A percentile compares a stretch with the other conserved stretches of the same genome.
Conservation (phyloP, 1,284 basidiomycete genomes). For the Pseudozyma flocculosa region DNA sequence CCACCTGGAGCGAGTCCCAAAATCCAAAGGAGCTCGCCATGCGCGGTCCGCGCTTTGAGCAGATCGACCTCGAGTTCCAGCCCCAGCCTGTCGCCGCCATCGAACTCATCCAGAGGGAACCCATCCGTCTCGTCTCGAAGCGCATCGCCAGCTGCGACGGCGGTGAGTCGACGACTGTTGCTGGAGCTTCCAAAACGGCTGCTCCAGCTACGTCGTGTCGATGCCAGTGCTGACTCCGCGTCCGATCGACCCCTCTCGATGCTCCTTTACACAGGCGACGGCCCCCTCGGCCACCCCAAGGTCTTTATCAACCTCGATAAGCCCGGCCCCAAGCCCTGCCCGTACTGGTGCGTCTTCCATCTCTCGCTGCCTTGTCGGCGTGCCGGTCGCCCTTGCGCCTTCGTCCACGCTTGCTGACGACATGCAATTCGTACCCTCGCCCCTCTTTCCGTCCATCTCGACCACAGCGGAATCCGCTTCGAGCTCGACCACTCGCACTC, state of each 20-base stretch:
- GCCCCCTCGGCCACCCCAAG: constrained; percentile 94
- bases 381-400: too few species aligned
- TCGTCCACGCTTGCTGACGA: background rate
- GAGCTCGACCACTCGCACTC: constrained; percentile 35
- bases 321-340: constrained; percentile 52
- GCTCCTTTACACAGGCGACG: constrained; percentile 68
- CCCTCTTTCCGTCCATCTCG: background rate
- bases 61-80: constrained; percentile 80
- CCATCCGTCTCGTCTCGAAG: constrained; percentile 75
- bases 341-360: constrained; percentile 46
- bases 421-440: too few species aligned
- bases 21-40: constrained; percentile 64
- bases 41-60: constrained; percentile 80
- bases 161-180: constrained; percentile 21
- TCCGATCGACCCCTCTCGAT: background rate
- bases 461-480: constrained; percentile 36
- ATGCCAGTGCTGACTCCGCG: too few species aligned
- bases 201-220: too few species aligned
- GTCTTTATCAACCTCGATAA: constrained; percentile 86
- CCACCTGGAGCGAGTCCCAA: constrained; percentile 48
- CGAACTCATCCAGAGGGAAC: constrained; percentile 81
- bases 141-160: constrained; percentile 89
- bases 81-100: constrained; percentile 88
- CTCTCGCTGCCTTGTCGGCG: too few species aligned
- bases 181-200: too few species aligned